Base-by-base conservation (phyloP, 768 basidiomycete species). In the Termitomyces sp. region DNA sequence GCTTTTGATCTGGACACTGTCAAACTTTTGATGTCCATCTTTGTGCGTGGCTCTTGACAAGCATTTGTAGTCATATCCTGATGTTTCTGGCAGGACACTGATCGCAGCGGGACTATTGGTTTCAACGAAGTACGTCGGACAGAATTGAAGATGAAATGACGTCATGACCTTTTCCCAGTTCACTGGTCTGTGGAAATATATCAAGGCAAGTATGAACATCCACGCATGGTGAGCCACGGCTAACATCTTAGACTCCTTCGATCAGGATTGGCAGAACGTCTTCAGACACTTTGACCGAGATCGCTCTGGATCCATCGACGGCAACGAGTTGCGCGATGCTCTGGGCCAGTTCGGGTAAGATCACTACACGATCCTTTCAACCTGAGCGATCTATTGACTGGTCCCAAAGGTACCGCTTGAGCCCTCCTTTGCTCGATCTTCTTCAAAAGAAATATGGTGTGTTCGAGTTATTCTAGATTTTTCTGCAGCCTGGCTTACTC, bases 1-100 rank as follows among this genome's bases (percentile, higher is more conserved):
- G 91, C 87, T 5, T 94, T 94, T 68, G 92, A 93, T 74, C 76
- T 91, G 59, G 92, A 93, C 68, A 94, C 92, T 31, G 88, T 93
- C 72, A 92, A 91, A 77, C 80, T 93, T 38, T 78, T 93, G 63
- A 92, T 94, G 87, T 79, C 80, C 31, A 84, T 94, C 63, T 94
- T 94, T 72, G 91, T 91, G 59, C 67, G 87, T 71, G 25, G 7
- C 57, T 2, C 2, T 29, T 29, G 11, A 25, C 14, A 31, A 52
- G 6, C 7, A 5, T 49, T n/a, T 36, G 11, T 42, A 37, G 11
- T 5, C 2, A 15, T 53, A n/a, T 32, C 37, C 48, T 54, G 17
- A 53, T 42, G 1, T 32, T 45, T 0, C 10, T 11, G 51, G 12
- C 61, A 82, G 79, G 92, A 94, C 65, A 82, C 82, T 2, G 86